Evolutionary conservation across 441 rosid species (phyloP).

Genomic region (Isatis lusitanica): DNA sequence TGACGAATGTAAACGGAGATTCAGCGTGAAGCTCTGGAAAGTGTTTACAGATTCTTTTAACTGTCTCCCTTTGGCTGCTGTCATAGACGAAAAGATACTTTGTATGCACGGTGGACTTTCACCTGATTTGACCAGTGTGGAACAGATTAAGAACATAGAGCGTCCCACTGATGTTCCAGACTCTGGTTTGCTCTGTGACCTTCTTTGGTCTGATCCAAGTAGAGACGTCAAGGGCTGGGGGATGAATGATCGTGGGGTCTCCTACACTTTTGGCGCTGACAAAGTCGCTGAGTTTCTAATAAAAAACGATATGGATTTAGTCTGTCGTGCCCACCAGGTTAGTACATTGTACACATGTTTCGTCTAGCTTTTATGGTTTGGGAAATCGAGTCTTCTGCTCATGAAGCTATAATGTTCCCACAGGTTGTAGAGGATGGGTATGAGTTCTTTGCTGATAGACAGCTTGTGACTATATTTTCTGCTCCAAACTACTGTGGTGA

Average conservation of each 20-base stretch:
- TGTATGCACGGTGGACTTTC: constrained; percentile 81
- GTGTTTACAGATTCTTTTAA: constrained; percentile 59
- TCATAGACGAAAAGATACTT: constrained; percentile 64
- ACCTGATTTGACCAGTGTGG: constrained; percentile 52
- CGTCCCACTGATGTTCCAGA: constrained; percentile 69
- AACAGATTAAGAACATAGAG: constrained; percentile 54
- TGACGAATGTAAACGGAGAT: constrained; percentile 66
- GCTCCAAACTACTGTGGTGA: constrained; percentile 78
- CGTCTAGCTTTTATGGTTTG: background rate
- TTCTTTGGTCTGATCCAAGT: constrained; percentile 72
- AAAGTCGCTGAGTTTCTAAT: constrained; percentile 50
- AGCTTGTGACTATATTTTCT: constrained; percentile 68
- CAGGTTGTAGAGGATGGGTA: constrained; percentile 83
- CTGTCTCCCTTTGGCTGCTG: constrained; percentile 72
- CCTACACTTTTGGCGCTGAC: constrained; percentile 61
- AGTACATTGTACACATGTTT: background rate
- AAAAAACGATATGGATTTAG: constrained; percentile 59
- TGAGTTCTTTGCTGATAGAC: constrained; percentile 68
- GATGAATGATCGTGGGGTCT: constrained; percentile 68
- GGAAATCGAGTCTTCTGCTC: background rate
- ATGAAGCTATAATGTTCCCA: constrained; percentile 1
- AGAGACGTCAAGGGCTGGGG: constrained; percentile 60
- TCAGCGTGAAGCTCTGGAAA: constrained; percentile 64
- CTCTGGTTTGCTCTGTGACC: constrained; percentile 66
- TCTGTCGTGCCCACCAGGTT: constrained; percentile 75